Percentiles rank a stretch among this genome's conserved stretches.
Conservation (phyloP, 768 basidiomycete genomes). For the Auricularia sp. region DNA sequence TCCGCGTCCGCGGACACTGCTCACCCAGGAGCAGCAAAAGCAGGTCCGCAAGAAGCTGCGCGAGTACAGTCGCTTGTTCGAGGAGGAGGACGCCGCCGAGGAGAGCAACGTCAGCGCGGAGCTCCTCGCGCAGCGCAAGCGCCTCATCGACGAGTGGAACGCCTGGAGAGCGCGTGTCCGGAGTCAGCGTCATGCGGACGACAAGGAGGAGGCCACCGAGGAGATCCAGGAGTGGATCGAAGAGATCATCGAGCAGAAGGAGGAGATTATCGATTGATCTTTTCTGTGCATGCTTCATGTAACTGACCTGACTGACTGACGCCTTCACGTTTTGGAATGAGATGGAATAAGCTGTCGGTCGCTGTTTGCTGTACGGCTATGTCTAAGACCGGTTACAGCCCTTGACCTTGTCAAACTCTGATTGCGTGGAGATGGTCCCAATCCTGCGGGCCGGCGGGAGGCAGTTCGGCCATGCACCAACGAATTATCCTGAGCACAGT, state of each 20-base stretch:
- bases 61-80: conserved; percentile 85
- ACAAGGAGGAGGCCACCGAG: conserved; percentile 58
- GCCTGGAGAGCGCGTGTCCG: conserved; percentile 76
- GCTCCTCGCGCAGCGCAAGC: conserved; percentile 77
- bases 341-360: background rate
- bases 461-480: too few relatives aligned
- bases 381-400: too few relatives aligned
- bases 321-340: background rate
- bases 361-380: too few relatives aligned
- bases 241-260: conserved; percentile 85
- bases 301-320: background rate
- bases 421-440: too few relatives aligned
- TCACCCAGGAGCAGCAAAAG: conserved; percentile 81
- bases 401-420: too few relatives aligned
- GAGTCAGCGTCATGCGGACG: conserved; percentile 22
- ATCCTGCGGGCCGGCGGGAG: too few relatives aligned
- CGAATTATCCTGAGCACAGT: too few relatives aligned
- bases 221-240: conserved; percentile 93
- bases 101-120: conserved; percentile 93
- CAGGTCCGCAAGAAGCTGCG: conserved; percentile 79
- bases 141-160: conserved; percentile 98
- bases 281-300: background rate
- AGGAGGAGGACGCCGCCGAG: conserved; percentile 94
- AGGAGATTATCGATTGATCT: conserved; percentile 49
- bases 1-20: conserved; percentile 80